Base-by-base conservation (phyloP, 208 protist genomes). In the Wallacemonas sp. region DNA sequence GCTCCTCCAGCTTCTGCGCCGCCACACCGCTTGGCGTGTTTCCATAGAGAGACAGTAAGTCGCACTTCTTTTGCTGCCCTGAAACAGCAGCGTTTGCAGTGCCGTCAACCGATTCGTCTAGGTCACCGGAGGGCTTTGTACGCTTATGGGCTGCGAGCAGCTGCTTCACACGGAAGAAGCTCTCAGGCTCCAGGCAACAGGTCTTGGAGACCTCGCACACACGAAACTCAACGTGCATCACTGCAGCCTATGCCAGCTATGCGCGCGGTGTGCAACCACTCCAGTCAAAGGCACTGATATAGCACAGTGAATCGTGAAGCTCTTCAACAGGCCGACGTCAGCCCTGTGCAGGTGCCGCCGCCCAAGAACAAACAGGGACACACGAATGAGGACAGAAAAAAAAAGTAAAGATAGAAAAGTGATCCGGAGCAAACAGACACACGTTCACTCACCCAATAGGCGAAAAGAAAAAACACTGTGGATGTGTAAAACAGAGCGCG, bases 161-260 rank as follows among this genome's bases (percentile, higher is more conserved):
- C 54, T 94, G 80, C 72, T 90, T 87, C 41, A 94, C 75, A 15
- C 85, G 83, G 46, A 89, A 83, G 61, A 92, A 94, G 58, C 85
- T 88, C 50, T 92, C 76, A 10, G 79, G 59, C 39, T 92, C 82
- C 57, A 94, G 89, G 15, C 74, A 45, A 44, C 79, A 90, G 21
- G 68, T 71, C 21, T 79, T 55, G 12, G 77, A 73, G 50, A 91
- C 60, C 30, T 83, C 60, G 30, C 76, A 81, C 36, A 91, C 61
- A 15, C 85, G 74, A 44, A 94, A 78, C 60, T 94, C 88, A 0
- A 87, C 78, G 75, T 94, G 88, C 88, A 94, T 94, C n/a, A 32
- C 45, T 30, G 6, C 22, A 15, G 17, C 2, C 13, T 59, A 15
- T 44, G n/a, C n/a, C n/a, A n/a, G n/a, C n/a, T n/a, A n/a, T n/a